Evolutionary conservation across 1,139 yeast genomes (phyloP).

Genomic region (Suhomyces wounanorum): DNA sequence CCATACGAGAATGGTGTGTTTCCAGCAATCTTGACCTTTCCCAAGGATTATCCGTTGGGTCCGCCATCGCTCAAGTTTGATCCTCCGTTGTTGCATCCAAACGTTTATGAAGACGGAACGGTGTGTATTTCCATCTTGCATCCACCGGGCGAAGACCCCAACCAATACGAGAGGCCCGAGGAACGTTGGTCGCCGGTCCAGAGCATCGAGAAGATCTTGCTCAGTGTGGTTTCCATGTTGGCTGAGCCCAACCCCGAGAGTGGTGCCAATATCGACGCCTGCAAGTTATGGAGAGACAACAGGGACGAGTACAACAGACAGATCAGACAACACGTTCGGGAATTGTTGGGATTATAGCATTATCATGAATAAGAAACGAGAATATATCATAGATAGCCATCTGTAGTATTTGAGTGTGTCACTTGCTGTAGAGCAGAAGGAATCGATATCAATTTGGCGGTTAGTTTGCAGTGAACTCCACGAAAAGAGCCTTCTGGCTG

Average conservation of each 20-base stretch:
- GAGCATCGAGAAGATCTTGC: slow-evolving; percentile 88
- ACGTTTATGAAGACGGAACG: slow-evolving; percentile 89
- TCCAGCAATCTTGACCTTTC: slow-evolving; percentile 81
- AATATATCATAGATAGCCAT: background rate
- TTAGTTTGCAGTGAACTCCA: no score
- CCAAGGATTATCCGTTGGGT: slow-evolving; percentile 85
- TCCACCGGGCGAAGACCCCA: slow-evolving; percentile 96
- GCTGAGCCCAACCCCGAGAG: slow-evolving; percentile 97
- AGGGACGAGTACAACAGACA: slow-evolving; percentile 63
- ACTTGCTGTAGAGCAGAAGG: no score
- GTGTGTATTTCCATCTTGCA: slow-evolving; percentile 95
- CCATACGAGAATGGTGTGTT: slow-evolving; percentile 94
- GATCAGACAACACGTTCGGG: slow-evolving; percentile 65
- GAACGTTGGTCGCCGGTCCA: slow-evolving; percentile 99
- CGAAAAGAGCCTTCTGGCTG: no score
- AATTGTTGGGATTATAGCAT: slow-evolving; percentile 60
- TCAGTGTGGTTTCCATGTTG: slow-evolving; percentile 92
- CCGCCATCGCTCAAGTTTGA: slow-evolving; percentile 87
- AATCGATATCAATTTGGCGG: no score
- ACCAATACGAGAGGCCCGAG: slow-evolving; percentile 90
- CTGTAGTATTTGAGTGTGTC: background rate
- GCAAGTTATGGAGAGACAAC: slow-evolving; percentile 90
- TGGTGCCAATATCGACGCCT: slow-evolving; percentile 96
- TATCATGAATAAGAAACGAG: background rate
- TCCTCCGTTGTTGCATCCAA: slow-evolving; percentile 89